Conservation (phyloP, 306 rosid species). For the Carpinus fangiana region DNA sequence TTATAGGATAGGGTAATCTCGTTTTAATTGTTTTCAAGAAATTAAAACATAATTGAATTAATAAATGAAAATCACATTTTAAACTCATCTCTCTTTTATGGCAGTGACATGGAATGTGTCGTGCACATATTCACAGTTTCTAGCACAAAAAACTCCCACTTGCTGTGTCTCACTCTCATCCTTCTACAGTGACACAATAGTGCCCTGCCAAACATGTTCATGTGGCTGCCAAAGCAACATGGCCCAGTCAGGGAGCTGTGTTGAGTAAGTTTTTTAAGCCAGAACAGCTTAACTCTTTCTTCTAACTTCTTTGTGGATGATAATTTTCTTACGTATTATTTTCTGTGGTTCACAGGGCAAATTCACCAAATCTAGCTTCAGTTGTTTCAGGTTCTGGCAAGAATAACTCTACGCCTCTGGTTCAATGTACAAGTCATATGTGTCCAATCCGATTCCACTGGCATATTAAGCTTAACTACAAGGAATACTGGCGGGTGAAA, state of each 20-base stretch:
- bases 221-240: constrained; percentile 73
- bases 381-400: constrained; percentile 47
- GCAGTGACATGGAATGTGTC: constrained; percentile 97
- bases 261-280: constrained; percentile 52
- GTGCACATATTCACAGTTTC: constrained; percentile 82
- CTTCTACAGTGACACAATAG: constrained; percentile 76
- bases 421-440: constrained; percentile 82
- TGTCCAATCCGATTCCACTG: constrained; percentile 93
- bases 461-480: constrained; percentile 82
- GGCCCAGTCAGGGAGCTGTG: constrained; percentile 56
- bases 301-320: constrained; percentile 7
- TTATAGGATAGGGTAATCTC: not conserved
- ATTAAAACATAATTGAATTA: not conserved
- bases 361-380: constrained; percentile 58
- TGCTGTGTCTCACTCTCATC: constrained; percentile 92
- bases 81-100: constrained; percentile 22
- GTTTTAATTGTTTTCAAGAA: not conserved
- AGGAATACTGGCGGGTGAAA: constrained; percentile 88
- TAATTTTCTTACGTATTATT: constrained; percentile 7
- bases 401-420: constrained; percentile 48
- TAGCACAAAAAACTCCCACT: constrained; percentile 72
- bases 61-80: not conserved
- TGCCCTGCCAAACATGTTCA: constrained; percentile 71
- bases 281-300: not conserved
- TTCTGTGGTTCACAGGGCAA: constrained; percentile 43